These are phyloP conservation scores for Fusarium penzigii DNA, from an alignment of 2,329 filamentous ascomycete species.

Conservation along the genomic window DNA sequence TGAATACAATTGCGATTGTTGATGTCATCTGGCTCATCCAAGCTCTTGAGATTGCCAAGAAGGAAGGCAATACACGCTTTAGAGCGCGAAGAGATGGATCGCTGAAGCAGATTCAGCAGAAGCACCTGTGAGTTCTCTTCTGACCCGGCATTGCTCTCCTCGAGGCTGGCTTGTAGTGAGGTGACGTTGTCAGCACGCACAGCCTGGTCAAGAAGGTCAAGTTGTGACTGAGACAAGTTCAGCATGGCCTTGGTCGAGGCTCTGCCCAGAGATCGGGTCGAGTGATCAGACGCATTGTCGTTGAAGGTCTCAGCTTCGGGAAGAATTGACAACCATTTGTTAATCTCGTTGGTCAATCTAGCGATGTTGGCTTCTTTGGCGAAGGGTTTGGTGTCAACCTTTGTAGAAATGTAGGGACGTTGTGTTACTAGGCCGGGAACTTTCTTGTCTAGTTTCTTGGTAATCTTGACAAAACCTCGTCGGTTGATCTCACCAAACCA, in stretches of 20 bases:
- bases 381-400: conserved; percentile 87
- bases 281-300: conserved; percentile 73
- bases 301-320: conserved; percentile 76
- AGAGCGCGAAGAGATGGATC: conserved; percentile 70
- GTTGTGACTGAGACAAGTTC: conserved; percentile 65
- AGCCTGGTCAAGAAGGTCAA: conserved; percentile 72
- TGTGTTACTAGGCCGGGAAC: conserved; percentile 75
- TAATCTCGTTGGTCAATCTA: conserved; percentile 64
- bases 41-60: conserved; percentile 65
- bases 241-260: conserved; percentile 75
- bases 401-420: conserved; percentile 83
- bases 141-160: conserved; percentile 51
- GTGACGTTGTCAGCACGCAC: conserved; percentile 68
- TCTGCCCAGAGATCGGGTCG: conserved; percentile 73
- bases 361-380: conserved; percentile 66
- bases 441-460: conserved; percentile 98
- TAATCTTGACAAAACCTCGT: conserved; percentile 95
- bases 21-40: conserved; percentile 89
- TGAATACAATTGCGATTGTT: conserved; percentile 94
- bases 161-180: conserved; percentile 57
- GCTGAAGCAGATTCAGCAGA: conserved; percentile 78
- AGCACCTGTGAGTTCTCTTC: conserved; percentile 57
- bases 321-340: conserved; percentile 86
- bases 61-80: conserved; percentile 71
- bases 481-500: conserved; percentile 99